A percentile compares a stretch with the other conserved stretches of the same genome.
phyloP scores from a whole-genome alignment of 1,139 yeast genomes.

The Meyerozyma elateridarum region DNA sequence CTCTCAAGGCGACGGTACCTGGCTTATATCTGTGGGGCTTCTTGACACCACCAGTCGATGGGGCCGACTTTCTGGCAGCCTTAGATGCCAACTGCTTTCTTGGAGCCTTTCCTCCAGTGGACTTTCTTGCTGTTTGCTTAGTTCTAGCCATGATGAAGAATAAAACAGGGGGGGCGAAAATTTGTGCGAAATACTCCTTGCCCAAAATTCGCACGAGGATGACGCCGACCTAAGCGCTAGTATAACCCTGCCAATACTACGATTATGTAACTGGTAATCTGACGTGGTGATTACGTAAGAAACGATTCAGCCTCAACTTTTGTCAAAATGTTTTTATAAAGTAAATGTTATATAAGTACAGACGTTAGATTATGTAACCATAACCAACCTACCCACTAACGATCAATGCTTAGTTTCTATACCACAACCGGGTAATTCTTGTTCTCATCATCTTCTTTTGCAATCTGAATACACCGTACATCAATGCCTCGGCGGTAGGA shows the following conservation, averaged over 20 bases:
- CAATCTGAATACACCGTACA: constrained; percentile 85
- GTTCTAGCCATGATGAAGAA: constrained; percentile 45
- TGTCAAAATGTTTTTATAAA: too few species aligned
- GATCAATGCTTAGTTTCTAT: constrained; percentile 64
- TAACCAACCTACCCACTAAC: too few species aligned
- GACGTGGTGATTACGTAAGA: too few species aligned
- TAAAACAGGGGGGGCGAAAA: too few species aligned
- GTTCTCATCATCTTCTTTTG: constrained; percentile 87
- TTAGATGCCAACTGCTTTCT: constrained; percentile 52
- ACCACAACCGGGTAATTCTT: constrained; percentile 81
- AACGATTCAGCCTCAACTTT: too few species aligned
- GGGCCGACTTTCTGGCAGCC: constrained; percentile 52
- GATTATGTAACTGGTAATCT: too few species aligned
- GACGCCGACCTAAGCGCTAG: too few species aligned
- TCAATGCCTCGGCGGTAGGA: constrained; percentile 85
- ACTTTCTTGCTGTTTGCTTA: constrained; percentile 51
- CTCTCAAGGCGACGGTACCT: constrained; percentile 53
- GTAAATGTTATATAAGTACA: too few species aligned
- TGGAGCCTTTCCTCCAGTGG: constrained; percentile 53
- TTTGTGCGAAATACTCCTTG: too few species aligned
- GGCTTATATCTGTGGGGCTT: constrained; percentile 55
- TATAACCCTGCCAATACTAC: too few species aligned
- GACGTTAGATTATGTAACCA: too few species aligned
- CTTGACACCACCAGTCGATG: constrained; percentile 49
- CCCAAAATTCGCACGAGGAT: too few species aligned